Evolutionary conservation across 1,139 yeast genomes (phyloP).

Genomic region (Casaregolazyma lundiana): DNA sequence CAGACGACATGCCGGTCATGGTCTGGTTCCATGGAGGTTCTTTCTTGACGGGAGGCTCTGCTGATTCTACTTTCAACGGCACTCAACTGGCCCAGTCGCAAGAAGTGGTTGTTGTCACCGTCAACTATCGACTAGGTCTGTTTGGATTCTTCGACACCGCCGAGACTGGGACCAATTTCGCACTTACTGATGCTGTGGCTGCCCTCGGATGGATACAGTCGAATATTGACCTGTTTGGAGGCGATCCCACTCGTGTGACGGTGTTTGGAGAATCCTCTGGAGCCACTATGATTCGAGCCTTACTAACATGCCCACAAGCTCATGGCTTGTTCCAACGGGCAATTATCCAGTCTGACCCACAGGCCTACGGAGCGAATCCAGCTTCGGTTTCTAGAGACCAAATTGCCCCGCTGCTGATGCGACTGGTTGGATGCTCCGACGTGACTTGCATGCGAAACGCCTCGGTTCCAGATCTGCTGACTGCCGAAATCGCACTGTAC

Average conservation of each 20-base stretch:
- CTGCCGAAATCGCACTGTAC: conserved; percentile 18
- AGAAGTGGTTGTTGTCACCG: conserved; percentile 34
- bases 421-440: conserved; percentile 20
- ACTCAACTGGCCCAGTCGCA: conserved; percentile 28
- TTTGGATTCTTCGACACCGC: conserved; percentile 33
- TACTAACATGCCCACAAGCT: conserved; percentile 23
- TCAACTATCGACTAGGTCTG: conserved; percentile 36
- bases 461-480: conserved; percentile 19
- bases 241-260: conserved; percentile 33
- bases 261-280: conserved; percentile 39
- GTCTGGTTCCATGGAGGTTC: conserved; percentile 42
- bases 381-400: conserved; percentile 20
- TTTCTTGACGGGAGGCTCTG: conserved; percentile 30
- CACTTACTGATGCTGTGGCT: conserved; percentile 32
- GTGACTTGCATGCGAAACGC: conserved; percentile 22
- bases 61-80: conserved; percentile 33
- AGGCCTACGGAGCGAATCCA: conserved; percentile 24
- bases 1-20: conserved; percentile 26
- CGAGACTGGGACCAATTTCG: conserved; percentile 30
- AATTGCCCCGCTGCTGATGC: conserved; percentile 16
- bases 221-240: conserved; percentile 35
- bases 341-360: conserved; percentile 33
- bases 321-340: conserved; percentile 26
- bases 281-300: conserved; percentile 30
- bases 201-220: conserved; percentile 37